Evolutionary conservation across 208 protist species (phyloP).

Genomic region (Trichomonas tenax): DNA sequence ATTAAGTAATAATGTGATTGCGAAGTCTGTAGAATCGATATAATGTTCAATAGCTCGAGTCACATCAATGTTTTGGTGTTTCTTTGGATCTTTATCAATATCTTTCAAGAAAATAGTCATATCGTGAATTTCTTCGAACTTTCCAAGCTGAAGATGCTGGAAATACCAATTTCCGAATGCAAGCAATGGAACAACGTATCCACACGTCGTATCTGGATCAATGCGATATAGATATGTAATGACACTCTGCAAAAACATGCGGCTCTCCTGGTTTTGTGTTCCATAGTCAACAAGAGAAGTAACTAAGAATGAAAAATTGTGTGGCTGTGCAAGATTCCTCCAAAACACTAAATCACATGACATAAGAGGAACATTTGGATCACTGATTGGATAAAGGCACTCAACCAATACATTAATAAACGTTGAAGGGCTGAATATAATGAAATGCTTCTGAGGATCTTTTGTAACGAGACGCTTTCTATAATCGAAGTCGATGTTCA

Average conservation of each 20-base stretch:
- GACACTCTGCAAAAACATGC: background rate
- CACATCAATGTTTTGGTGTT: background rate
- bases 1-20: background rate
- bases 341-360: background rate
- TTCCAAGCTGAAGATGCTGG: background rate
- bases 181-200: background rate
- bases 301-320: background rate
- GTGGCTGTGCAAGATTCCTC: background rate
- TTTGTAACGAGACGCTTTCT: background rate
- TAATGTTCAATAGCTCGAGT: background rate
- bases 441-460: background rate
- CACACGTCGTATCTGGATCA: background rate
- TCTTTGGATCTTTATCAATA: background rate
- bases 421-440: background rate
- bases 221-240: background rate
- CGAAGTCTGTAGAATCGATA: background rate
- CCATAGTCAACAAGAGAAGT: background rate
- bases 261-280: background rate
- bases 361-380: background rate
- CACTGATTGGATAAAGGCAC: background rate
- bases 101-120: background rate
- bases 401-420: background rate
- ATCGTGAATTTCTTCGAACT: background rate
- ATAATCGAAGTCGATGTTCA: background rate
- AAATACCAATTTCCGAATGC: background rate